Conservation (phyloP, 306 rosid genomes). For the Quercus bicolor region DNA sequence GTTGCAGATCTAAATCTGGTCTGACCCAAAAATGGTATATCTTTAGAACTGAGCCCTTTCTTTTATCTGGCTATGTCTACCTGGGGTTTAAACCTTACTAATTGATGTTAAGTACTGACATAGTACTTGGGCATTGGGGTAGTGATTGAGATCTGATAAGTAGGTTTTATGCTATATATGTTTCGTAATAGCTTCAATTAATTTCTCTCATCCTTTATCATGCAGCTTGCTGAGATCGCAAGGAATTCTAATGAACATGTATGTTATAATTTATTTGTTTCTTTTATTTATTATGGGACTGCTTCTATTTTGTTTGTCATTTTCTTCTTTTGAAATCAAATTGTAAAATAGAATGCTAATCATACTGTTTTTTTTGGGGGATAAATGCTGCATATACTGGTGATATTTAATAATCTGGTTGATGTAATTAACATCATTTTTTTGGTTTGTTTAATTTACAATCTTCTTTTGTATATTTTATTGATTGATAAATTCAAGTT, state of each 20-base stretch:
- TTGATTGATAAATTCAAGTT: constrained; percentile 36
- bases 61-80: too few relatives aligned
- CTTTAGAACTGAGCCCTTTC: too few relatives aligned
- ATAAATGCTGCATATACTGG: background rate
- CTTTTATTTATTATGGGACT: background rate
- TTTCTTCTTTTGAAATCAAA: background rate
- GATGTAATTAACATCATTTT: constrained; percentile 8
- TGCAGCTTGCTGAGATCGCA: constrained; percentile 68
- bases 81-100: too few relatives aligned
- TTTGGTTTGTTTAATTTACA: background rate
- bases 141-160: too few relatives aligned
- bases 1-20: too few relatives aligned
- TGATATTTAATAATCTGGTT: background rate
- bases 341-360: constrained; percentile 6
- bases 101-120: too few relatives aligned
- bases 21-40: too few relatives aligned
- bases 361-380: too few relatives aligned
- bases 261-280: constrained; percentile 11
- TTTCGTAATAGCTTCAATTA: background rate
- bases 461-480: constrained; percentile 11
- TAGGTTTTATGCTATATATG: too few relatives aligned
- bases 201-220: background rate
- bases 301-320: background rate
- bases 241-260: constrained; percentile 44
- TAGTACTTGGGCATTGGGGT: too few relatives aligned